Base-by-base conservation (phyloP, 1,284 basidiomycete genomes). In the Ustilago trichophora region DNA sequence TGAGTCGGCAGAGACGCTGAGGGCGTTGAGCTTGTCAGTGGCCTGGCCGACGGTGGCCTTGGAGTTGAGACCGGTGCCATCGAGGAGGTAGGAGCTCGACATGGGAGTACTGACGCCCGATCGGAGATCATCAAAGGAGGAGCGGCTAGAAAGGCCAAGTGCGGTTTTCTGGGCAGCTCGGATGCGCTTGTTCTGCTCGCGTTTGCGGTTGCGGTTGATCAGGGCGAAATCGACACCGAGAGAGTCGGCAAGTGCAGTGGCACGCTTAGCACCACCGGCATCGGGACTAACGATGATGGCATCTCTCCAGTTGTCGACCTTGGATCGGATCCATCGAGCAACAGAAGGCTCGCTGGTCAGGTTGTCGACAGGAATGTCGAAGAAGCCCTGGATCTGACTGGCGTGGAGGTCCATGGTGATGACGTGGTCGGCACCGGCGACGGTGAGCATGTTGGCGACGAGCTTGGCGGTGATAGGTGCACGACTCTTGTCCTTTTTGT, bases 401-500 rank as follows among this genome's bases (percentile, higher is more conserved):
- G 95, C 96, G 82, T 98, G 95, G 35, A 98, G 85, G 82, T 98
- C 95, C 89, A 98, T 94, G 18, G 95, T 98, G 79, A 98, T 98
- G 78, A 98, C 91, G 82, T 98, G 95, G 85, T 98, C 94, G 73
- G 92, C 94, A 25, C 95, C 95, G 13, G 96, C 95, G 22, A 96
- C 91, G 34, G 89, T 91, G 57, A 98, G 86, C 88, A 98, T 94
- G 84, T 98, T 98, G 40, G 95, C 95, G 29, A 94, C 92, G 53
- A 98, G 88, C 85, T 98, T 98, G 55, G 96, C 94, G 2, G 96
- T 98, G 83, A 98, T 97, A 22, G 96, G 95, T 2, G 94, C 93
- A 29, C 95, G 87, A 16, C 89, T 90, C 85, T 93, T 92, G 85
- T 98, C 93, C 86, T 98, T 98, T 85, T 97, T 96, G 86, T 98